Conservation (phyloP, 306 rosid species). For the Quercus wislizeni region DNA sequence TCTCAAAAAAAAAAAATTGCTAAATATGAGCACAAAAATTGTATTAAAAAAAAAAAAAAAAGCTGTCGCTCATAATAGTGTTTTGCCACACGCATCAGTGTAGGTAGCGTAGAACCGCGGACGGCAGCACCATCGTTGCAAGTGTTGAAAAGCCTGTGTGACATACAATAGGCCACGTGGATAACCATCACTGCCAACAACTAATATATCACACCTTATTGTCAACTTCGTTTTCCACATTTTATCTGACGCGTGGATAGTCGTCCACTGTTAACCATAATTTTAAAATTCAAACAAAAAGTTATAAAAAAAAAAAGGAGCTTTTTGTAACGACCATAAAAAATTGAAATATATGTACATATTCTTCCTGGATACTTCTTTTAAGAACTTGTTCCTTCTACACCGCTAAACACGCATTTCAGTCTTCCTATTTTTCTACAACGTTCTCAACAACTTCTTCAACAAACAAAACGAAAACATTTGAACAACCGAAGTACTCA, state of each 20-base stretch:
- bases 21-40: no score
- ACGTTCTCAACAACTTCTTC: neutral
- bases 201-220: neutral
- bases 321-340: no score
- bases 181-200: neutral
- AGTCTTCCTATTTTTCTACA: neutral
- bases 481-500: no score
- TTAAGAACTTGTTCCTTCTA: no score
- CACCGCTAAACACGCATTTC: neutral
- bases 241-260: neutral
- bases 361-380: neutral
- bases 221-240: neutral
- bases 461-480: no score
- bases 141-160: neutral
- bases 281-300: neutral
- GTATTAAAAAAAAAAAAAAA: no score
- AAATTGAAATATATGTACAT: no score
- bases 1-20: no score
- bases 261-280: neutral
- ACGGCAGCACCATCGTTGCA: slow-evolving; percentile 29
- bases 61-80: no score
- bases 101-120: neutral
- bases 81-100: no score
- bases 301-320: neutral
- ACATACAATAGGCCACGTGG: neutral